phyloP scores from a whole-genome alignment of 306 rosid species.

The Vigna trinervia region DNA sequence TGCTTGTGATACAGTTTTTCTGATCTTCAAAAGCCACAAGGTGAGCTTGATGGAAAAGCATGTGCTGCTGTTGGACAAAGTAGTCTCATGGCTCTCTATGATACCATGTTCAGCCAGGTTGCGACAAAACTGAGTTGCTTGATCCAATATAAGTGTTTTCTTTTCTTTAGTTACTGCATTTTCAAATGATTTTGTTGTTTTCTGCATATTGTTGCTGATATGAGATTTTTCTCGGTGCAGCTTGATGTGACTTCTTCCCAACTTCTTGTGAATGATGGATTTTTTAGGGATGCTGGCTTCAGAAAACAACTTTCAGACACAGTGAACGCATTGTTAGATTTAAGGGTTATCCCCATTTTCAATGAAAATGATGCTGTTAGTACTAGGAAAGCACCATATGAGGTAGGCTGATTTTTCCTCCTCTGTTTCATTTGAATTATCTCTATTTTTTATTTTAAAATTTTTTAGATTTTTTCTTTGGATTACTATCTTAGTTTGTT shows the following conservation, averaged over 20 bases:
- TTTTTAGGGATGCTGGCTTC: conserved; percentile 74
- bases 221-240: conserved; percentile 56
- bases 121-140: conserved; percentile 11
- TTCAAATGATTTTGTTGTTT: neutral
- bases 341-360: conserved; percentile 89
- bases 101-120: conserved; percentile 98
- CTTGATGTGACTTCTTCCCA: conserved; percentile 97
- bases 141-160: neutral
- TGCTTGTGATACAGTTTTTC: conserved; percentile 69
- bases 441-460: conserved; percentile 5
- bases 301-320: conserved; percentile 86
- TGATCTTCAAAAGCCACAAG: conserved; percentile 87
- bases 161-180: neutral
- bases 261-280: conserved; percentile 92
- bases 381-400: conserved; percentile 86
- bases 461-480: neutral
- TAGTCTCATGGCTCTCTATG: conserved; percentile 99
- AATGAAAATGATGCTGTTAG: conserved; percentile 98
- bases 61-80: conserved; percentile 98
- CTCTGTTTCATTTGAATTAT: conserved; percentile 27
- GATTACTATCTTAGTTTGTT: conserved; percentile 1
- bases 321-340: conserved; percentile 63
- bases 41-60: conserved; percentile 88
- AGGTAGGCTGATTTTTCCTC: conserved; percentile 53
- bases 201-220: conserved; percentile 45